Evolutionary conservation across 192 early-diverging fungal species (phyloP).

Genomic region (Coemansia sp.): DNA sequence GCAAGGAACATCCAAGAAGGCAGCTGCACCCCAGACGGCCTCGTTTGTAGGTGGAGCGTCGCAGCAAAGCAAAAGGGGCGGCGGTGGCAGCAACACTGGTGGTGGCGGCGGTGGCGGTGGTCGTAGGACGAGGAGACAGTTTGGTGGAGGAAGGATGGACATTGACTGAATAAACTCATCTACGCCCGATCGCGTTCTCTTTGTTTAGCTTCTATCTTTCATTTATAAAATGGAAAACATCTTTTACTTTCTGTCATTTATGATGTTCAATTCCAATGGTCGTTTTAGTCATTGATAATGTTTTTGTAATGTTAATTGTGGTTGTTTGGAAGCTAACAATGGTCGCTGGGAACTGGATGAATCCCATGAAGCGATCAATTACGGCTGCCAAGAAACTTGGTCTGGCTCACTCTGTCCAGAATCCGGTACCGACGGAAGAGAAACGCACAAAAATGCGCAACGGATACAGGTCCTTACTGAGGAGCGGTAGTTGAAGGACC

Average conservation of each 20-base stretch:
- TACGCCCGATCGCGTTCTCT: neutral
- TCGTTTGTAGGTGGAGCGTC: conserved; percentile 8
- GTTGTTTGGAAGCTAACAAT: conserved; percentile 19
- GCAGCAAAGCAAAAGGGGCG: conserved; percentile 3
- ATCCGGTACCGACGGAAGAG: conserved; percentile 8
- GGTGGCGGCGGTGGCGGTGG: no score
- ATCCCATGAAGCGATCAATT: conserved; percentile 7
- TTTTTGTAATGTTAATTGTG: neutral
- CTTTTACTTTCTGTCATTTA: neutral
- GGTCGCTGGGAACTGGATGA: neutral
- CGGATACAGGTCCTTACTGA: conserved; percentile 17
- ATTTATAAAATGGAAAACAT: neutral
- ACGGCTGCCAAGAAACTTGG: conserved; percentile 6
- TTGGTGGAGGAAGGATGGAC: conserved; percentile 37
- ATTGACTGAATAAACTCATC: conserved; percentile 20
- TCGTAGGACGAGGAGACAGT: conserved; percentile 8
- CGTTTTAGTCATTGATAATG: neutral
- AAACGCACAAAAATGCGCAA: conserved; percentile 4
- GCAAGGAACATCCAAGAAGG: conserved; percentile 5
- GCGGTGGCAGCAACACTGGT: no score
- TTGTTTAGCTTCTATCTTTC: neutral
- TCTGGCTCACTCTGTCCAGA: conserved; percentile 24
- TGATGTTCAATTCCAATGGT: neutral
- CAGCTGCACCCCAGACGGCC: conserved; percentile 3
- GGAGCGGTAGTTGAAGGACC: conserved; percentile 1